Conservation (phyloP, 129 eudicot genomes). For the Artemisia tridentata region DNA sequence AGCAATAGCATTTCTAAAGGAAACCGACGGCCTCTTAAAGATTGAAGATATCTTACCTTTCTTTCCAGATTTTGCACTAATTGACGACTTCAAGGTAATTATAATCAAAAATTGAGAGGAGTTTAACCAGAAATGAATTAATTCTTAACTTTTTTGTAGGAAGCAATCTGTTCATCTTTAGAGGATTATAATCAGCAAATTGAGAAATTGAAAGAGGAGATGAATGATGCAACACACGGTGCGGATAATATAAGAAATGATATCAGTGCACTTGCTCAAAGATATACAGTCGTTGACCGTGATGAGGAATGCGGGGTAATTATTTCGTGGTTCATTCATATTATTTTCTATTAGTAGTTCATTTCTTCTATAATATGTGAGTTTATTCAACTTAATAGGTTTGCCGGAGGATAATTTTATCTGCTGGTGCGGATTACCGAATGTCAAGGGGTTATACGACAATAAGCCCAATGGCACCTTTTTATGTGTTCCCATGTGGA, state of each 20-base stretch:
- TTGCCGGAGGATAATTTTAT: conserved; percentile 69
- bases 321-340: not conserved
- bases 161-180: conserved; percentile 91
- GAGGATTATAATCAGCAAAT: conserved; percentile 97
- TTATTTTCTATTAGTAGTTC: not conserved
- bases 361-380: not conserved
- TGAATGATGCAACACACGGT: conserved; percentile 97
- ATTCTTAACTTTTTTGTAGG: conserved; percentile 39
- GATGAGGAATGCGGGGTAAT: conserved; percentile 98
- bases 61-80: conserved; percentile 89
- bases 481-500: conserved; percentile 94
- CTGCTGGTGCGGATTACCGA: conserved; percentile 57
- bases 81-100: conserved; percentile 86
- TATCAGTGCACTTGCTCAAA: conserved; percentile 91
- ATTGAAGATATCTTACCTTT: conserved; percentile 95
- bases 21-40: conserved; percentile 91
- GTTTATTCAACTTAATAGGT: conserved; percentile 42
- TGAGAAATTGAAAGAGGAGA: conserved; percentile 89
- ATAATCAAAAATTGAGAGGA: not conserved
- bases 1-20: conserved; percentile 97
- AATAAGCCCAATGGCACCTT: conserved; percentile 88
- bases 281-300: conserved; percentile 82
- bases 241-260: conserved; percentile 96
- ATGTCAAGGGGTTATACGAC: conserved; percentile 67
- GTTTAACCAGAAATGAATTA: not conserved